A percentile compares a stretch with the other conserved stretches of the same genome.
Conservation (phyloP, 73 alveolate genomes). For the Tetrahymena thermophila region DNA sequence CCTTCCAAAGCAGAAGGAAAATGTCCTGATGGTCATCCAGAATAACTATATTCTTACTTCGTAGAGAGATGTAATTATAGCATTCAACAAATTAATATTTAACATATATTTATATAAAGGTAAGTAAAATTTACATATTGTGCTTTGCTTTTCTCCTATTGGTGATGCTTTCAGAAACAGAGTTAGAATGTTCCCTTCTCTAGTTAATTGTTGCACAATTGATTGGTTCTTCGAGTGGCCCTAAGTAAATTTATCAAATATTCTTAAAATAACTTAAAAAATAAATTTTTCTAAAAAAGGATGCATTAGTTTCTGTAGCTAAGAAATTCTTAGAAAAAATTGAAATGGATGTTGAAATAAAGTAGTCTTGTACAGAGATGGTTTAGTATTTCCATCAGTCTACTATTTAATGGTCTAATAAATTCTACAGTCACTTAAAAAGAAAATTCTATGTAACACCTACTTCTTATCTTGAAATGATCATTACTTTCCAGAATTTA, state of each 20-base stretch:
- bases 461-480: conserved; percentile 97
- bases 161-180: conserved; percentile 97
- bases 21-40: conserved; percentile 95
- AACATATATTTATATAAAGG: conserved; percentile 18
- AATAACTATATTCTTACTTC: conserved; percentile 82
- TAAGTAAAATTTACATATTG: conserved; percentile 90
- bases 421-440: conserved; percentile 83
- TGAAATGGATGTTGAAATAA: conserved; percentile 74
- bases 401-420: conserved; percentile 79
- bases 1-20: conserved; percentile 91
- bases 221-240: conserved; percentile 99
- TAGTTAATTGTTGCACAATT: conserved; percentile 98
- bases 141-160: conserved; percentile 97
- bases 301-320: conserved; percentile 98
- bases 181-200: conserved; percentile 98
- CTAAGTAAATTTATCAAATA: not conserved
- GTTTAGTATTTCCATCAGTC: conserved; percentile 87
- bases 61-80: conserved; percentile 63
- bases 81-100: not conserved
- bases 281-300: conserved; percentile 16
- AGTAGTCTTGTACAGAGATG: conserved; percentile 73
- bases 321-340: conserved; percentile 70
- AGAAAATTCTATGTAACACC: conserved; percentile 99
- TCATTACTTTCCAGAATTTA: conserved; percentile 91
- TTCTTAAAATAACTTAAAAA: not conserved